These are phyloP conservation scores for Candida bentonensis DNA, from an alignment of 805 yeast genomes.

Conservation along the genomic window DNA sequence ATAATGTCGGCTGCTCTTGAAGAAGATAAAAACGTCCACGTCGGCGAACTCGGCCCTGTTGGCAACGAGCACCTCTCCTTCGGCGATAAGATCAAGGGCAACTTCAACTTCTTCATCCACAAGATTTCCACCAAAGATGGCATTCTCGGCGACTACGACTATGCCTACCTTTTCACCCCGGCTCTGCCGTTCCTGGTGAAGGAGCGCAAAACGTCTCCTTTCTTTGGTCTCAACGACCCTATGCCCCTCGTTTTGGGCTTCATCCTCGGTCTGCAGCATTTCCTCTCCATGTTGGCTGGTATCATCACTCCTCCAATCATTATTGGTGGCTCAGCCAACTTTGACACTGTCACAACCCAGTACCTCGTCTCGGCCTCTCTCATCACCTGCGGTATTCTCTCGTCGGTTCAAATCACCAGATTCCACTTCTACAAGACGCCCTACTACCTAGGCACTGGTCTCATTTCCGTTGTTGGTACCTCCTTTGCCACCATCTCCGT, in stretches of 20 bases:
- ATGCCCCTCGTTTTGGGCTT: constrained; percentile 73
- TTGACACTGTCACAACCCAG: constrained; percentile 35
- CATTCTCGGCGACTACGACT: constrained; percentile 76
- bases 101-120: background rate
- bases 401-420: constrained; percentile 66
- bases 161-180: constrained; percentile 67
- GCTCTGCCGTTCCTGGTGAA: constrained; percentile 50
- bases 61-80: background rate
- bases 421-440: constrained; percentile 62
- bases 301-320: constrained; percentile 72
- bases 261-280: constrained; percentile 73
- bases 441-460: constrained; percentile 75
- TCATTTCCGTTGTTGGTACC: constrained; percentile 82
- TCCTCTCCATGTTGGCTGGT: constrained; percentile 87
- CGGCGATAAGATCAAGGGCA: background rate
- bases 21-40: constrained; percentile 3
- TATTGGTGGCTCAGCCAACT: constrained; percentile 49
- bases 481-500: constrained; percentile 80
- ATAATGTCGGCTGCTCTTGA: constrained; percentile 2
- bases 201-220: constrained; percentile 38
- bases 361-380: constrained; percentile 60
- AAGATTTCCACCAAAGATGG: constrained; percentile 61
- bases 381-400: constrained; percentile 57
- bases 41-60: constrained; percentile 3
- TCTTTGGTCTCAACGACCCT: constrained; percentile 65